Conservation (phyloP, 139 green algal genomes). For the Spirogloea muscicola region DNA sequence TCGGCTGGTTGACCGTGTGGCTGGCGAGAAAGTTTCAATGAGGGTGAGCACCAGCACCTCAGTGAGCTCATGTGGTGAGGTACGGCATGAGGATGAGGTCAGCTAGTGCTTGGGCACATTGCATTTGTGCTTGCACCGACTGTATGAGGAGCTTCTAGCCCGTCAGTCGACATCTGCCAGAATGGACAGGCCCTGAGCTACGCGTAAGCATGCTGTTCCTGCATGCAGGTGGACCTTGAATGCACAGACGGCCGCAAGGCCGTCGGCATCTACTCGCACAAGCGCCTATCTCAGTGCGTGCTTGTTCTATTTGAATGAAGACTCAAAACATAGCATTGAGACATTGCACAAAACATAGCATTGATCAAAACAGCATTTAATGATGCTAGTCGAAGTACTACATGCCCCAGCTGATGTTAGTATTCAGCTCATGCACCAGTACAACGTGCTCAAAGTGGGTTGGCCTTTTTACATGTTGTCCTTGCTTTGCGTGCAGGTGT, state of each 20-base stretch:
- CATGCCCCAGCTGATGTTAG: background rate
- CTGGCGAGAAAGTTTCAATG: slow-evolving; percentile 67
- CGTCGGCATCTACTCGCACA: slow-evolving; percentile 78
- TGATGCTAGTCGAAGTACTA: background rate
- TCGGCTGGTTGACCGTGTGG: slow-evolving; percentile 64
- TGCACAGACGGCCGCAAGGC: slow-evolving; percentile 71
- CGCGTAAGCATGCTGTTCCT: too few species aligned
- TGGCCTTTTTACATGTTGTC: too few species aligned
- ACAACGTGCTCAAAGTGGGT: too few species aligned
- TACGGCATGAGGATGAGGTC: too few species aligned
- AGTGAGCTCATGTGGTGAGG: too few species aligned
- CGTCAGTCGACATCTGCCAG: too few species aligned
- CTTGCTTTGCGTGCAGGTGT: background rate
- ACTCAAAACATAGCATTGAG: background rate
- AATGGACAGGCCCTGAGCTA: too few species aligned
- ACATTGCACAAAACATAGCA: background rate
- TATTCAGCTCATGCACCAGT: too few species aligned
- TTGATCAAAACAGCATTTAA: background rate
- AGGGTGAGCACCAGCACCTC: slow-evolving; percentile 34
- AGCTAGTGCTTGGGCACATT: too few species aligned
- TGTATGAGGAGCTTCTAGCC: too few species aligned
- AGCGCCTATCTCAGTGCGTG: slow-evolving; percentile 59
- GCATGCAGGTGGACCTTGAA: slow-evolving; percentile 85
- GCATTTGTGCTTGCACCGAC: too few species aligned
- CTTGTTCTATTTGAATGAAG: too few species aligned